Percentiles rank a stretch among this genome's conserved stretches.
phyloP scores from a whole-genome alignment of 2,329 filamentous ascomycete genomes.

The Colletotrichum orbiculare region DNA sequence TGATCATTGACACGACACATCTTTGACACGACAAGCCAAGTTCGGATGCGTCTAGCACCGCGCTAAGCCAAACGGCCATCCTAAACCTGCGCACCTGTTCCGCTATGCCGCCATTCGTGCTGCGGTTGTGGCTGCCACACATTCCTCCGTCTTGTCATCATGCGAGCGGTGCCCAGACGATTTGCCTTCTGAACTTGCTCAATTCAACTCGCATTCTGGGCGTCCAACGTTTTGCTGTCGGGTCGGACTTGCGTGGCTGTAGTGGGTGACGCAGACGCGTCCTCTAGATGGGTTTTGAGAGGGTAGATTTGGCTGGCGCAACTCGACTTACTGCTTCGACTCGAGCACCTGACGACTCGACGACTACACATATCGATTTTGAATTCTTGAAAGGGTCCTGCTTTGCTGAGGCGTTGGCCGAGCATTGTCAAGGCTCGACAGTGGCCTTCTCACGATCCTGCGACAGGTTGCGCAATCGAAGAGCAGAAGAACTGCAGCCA shows the following conservation, averaged over 20 bases:
- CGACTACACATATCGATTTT: too few relatives aligned
- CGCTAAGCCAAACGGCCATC: neutral
- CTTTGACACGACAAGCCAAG: neutral
- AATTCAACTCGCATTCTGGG: constrained; percentile 32
- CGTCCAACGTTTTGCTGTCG: too few relatives aligned
- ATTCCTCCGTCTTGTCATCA: neutral
- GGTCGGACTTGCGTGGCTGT: too few relatives aligned
- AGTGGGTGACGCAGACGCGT: too few relatives aligned
- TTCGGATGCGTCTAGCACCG: constrained; percentile 13
- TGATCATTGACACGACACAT: too few relatives aligned
- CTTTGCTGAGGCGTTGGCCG: too few relatives aligned
- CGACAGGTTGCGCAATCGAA: neutral
- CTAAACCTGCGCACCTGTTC: constrained; percentile 11
- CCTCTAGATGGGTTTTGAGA: too few relatives aligned
- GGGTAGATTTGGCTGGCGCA: too few relatives aligned
- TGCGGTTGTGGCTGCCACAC: too few relatives aligned
- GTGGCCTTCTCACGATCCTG: neutral
- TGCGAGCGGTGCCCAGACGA: constrained; percentile 19
- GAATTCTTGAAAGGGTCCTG: too few relatives aligned
- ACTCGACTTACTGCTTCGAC: too few relatives aligned
- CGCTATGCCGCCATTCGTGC: neutral
- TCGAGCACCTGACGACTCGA: too few relatives aligned
- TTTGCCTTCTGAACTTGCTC: constrained; percentile 37
- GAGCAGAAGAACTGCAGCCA: constrained; percentile 3
- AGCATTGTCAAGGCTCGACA: neutral